Evolutionary conservation across 2,329 filamentous ascomycete species (phyloP).

Genomic region (Colletotrichum chlorophyti): DNA sequence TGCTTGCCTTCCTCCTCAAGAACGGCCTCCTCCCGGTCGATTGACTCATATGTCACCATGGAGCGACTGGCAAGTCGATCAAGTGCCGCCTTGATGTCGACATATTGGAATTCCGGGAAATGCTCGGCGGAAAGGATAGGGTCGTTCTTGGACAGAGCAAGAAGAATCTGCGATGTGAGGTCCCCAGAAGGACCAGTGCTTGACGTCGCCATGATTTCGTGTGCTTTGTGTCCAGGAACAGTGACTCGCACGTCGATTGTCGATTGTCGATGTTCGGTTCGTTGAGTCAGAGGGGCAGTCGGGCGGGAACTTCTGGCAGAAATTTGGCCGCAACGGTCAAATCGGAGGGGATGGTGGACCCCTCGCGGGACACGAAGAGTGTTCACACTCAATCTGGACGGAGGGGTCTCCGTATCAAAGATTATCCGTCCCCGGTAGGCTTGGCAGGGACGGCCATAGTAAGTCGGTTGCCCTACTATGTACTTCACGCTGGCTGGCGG

Average conservation of each 20-base stretch:
- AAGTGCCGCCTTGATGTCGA: slow-evolving; percentile 82
- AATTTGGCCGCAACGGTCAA: slow-evolving; percentile 19
- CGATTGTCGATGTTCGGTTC: slow-evolving; percentile 14
- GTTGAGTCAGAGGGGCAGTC: slow-evolving; percentile 29
- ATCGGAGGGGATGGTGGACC: slow-evolving; percentile 28
- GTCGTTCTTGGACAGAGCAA: slow-evolving; percentile 67
- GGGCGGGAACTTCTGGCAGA: slow-evolving; percentile 25
- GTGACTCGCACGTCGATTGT: slow-evolving; percentile 9
- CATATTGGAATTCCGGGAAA: slow-evolving; percentile 71
- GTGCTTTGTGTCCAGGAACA: background rate
- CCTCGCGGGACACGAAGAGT: slow-evolving; percentile 7
- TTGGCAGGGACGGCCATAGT: background rate
- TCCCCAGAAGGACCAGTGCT: slow-evolving; percentile 53
- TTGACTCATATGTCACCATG: slow-evolving; percentile 86
- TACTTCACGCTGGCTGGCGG: background rate
- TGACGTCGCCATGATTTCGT: slow-evolving; percentile 49
- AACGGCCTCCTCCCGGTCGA: slow-evolving; percentile 78
- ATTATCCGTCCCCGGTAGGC: slow-evolving; percentile 7
- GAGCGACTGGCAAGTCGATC: slow-evolving; percentile 84
- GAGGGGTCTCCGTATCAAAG: slow-evolving; percentile 27
- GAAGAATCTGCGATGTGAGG: slow-evolving; percentile 69
- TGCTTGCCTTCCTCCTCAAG: slow-evolving; percentile 78
- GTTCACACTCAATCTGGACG: too few species aligned
- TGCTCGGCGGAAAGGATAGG: slow-evolving; percentile 72
- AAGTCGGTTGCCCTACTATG: background rate